Evolutionary conservation across 148 eudicot species (phyloP).

Genomic region (Nyssa sinensis): DNA sequence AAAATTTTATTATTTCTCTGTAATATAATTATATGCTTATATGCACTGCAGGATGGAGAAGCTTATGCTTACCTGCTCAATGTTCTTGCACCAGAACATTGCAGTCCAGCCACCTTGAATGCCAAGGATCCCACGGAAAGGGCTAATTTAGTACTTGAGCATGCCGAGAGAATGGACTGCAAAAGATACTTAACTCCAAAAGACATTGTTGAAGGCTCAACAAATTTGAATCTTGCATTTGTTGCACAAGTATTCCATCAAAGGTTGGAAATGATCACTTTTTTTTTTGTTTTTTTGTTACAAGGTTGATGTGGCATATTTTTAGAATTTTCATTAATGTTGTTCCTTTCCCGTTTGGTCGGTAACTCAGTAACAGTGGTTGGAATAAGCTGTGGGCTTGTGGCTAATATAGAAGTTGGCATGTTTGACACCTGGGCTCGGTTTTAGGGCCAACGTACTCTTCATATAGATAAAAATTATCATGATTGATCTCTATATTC

Average conservation of each 20-base stretch:
- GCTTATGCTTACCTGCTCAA: slow-evolving; percentile 95
- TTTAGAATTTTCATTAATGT: background rate
- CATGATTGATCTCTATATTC: background rate
- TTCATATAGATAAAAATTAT: background rate
- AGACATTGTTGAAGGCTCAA: slow-evolving; percentile 84
- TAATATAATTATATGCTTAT: slow-evolving; percentile 14
- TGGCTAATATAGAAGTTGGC: background rate
- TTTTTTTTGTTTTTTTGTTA: background rate
- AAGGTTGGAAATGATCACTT: slow-evolving; percentile 45
- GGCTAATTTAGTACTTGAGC: slow-evolving; percentile 87
- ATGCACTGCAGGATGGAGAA: slow-evolving; percentile 79
- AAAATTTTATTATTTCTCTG: background rate
- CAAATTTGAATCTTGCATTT: slow-evolving; percentile 91
- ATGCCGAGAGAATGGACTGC: slow-evolving; percentile 98
- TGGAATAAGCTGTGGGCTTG: background rate
- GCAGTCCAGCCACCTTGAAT: slow-evolving; percentile 79
- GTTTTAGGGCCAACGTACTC: background rate
- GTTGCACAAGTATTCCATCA: slow-evolving; percentile 91
- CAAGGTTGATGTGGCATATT: background rate
- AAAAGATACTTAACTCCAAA: slow-evolving; percentile 75
- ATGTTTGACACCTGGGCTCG: background rate
- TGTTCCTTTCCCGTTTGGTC: background rate
- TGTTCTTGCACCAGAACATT: slow-evolving; percentile 95
- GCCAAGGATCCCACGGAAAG: slow-evolving; percentile 67
- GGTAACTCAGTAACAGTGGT: background rate